phyloP scores from a whole-genome alignment of 2,329 filamentous ascomycete genomes.

The Leptographium procerum region DNA sequence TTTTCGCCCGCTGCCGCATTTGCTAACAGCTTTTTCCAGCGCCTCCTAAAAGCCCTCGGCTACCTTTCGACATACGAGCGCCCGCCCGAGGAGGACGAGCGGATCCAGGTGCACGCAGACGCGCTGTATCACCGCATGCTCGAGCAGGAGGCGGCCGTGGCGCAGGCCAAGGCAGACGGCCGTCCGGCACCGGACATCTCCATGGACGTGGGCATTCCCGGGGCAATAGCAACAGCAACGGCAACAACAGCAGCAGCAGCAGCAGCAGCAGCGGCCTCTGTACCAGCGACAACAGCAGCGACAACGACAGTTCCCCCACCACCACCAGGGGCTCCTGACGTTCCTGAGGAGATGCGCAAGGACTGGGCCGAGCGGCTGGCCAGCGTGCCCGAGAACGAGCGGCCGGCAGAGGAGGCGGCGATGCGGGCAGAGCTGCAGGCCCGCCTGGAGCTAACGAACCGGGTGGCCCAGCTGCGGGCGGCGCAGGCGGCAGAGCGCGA shows the following conservation, averaged over 20 bases:
- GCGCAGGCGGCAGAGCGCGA: conserved; percentile 42
- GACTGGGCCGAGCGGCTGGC: conserved; percentile 43
- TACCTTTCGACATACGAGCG: conserved; percentile 63
- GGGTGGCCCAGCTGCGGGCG: conserved; percentile 43
- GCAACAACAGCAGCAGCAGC: conserved; percentile 30
- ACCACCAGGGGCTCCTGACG: conserved; percentile 12
- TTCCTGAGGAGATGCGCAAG: conserved; percentile 37
- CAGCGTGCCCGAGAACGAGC: conserved; percentile 45
- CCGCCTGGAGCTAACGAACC: conserved; percentile 46
- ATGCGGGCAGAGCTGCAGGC: conserved; percentile 50
- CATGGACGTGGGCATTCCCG: conserved; percentile 34
- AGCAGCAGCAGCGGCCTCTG: conserved; percentile 14
- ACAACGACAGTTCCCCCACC: conserved; percentile 1
- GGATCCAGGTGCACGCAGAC: conserved; percentile 94
- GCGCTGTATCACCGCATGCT: conserved; percentile 80
- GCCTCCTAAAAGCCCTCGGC: conserved; percentile 82
- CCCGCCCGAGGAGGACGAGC: conserved; percentile 60
- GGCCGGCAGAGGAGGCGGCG: conserved; percentile 51
- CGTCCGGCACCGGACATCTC: conserved; percentile 33
- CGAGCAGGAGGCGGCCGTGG: conserved; percentile 64
- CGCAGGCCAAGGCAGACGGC: conserved; percentile 54
- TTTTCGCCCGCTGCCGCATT: conserved; percentile 51
- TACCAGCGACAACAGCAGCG: conserved; percentile 36
- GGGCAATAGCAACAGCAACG: conserved; percentile 32
- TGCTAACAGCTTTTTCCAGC: conserved; percentile 30